Evolutionary conservation across 768 basidiomycete species (phyloP), one percentile per base, ranked within the genome.

Genomic region (Galerina marginata): DNA sequence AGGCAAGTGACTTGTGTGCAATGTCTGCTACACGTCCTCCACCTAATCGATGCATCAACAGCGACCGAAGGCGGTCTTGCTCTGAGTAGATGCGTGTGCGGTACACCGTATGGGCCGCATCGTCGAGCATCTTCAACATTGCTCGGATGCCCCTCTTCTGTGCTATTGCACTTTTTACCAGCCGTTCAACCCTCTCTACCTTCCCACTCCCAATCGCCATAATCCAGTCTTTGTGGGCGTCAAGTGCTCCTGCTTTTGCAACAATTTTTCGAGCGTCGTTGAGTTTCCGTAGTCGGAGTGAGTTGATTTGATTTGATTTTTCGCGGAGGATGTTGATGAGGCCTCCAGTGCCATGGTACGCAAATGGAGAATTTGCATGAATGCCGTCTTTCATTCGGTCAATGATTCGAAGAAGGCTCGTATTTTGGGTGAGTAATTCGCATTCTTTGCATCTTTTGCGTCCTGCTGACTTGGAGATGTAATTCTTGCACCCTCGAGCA

Each of bases 151-250:
- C 67, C 1, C 15, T 12, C 12, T 54, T 57, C 11, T 63, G 33
- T 11, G 25, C 16, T 15, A 61, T 16, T 15, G 54, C 63, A 37
- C 62, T 56, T 29, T 33, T 54, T 1, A 71, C 48, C 5, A 71
- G 56, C 6, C 56, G 50, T 26, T 69, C 67, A 15, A 69, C 53
- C 1, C 54, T 20, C 20, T 63, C 54, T 4, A 65, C 60, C 53
- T 60, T 59, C 12, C 70, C 65, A 54, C 67, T 68, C 0, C 47
- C 66, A 43, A 69, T 56, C 1, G 67, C 68, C 47, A 69, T 58
- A 5, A 69, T 25, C 38, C 48, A 64, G 26, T 58, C 46, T 45
- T 71, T 71, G 39, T 66, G 60, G n/a, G 59, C 40, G 9, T 53
- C 39, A 0, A 71, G 37, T 7, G 60, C 58, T 6, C 23, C 25